Percentiles rank a stretch among this genome's conserved stretches.
Conservation (phyloP, 768 basidiomycete genomes). For the Leucocoprinus leucothites region DNA sequence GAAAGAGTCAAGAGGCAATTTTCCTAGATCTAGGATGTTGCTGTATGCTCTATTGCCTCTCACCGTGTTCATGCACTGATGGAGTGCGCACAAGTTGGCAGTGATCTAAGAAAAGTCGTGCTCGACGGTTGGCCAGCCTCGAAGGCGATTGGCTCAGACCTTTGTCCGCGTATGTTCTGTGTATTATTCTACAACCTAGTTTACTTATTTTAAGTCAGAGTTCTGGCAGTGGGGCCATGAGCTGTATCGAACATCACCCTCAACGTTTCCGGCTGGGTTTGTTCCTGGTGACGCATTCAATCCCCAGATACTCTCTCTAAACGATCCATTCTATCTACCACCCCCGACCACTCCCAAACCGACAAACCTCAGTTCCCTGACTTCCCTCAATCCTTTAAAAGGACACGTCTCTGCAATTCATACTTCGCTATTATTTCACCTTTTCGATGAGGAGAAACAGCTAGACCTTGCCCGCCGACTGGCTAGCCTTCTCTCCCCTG, state of each 20-base stretch:
- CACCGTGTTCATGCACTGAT: neutral
- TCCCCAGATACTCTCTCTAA: conserved; percentile 34
- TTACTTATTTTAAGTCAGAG: conserved; percentile 24
- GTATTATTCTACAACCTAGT: neutral
- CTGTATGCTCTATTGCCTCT: conserved; percentile 27
- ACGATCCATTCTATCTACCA: conserved; percentile 8
- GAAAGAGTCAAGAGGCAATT: conserved; percentile 26
- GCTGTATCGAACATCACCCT: conserved; percentile 50
- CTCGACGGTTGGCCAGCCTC: conserved; percentile 36
- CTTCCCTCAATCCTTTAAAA: conserved; percentile 27
- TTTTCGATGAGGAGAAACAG: conserved; percentile 32
- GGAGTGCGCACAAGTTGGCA: conserved; percentile 30
- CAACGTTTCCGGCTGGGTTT: conserved; percentile 53
- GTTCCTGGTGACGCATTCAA: conserved; percentile 55
- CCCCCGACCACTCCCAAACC: neutral
- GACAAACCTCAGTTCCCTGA: conserved; percentile 11
- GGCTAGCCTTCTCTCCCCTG: conserved; percentile 28
- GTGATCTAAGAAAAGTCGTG: conserved; percentile 34
- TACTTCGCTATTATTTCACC: conserved; percentile 21
- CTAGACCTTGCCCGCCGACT: conserved; percentile 25
- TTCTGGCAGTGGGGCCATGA: conserved; percentile 63
- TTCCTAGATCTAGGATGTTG: conserved; percentile 43
- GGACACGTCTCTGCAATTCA: conserved; percentile 46
- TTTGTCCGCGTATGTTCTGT: conserved; percentile 25
- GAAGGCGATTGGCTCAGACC: conserved; percentile 34